Conservation (phyloP, 2,329 filamentous ascomycete genomes). For the Lasiodiplodia sp. region DNA sequence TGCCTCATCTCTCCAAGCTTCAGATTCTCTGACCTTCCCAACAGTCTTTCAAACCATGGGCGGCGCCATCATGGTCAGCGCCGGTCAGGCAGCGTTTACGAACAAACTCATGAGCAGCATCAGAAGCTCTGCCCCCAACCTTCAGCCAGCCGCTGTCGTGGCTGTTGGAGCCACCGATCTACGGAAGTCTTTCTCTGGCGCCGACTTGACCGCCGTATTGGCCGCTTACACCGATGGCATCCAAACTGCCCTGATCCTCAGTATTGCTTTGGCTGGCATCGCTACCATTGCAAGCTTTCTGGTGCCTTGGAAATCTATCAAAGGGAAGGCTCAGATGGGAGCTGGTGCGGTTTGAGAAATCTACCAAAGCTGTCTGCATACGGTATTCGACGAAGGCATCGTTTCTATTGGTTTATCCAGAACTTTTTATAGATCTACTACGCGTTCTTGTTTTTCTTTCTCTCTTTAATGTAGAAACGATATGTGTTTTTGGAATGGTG, state of each 20-base stretch:
- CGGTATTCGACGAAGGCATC: too few species aligned
- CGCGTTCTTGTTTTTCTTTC: too few species aligned
- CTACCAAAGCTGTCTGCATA: too few species aligned
- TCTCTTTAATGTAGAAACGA: too few species aligned
- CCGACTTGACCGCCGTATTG: constrained; percentile 31
- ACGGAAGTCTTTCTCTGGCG: neutral
- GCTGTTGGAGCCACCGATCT: constrained; percentile 52
- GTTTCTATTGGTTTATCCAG: too few species aligned
- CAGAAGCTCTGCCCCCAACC: constrained; percentile 47
- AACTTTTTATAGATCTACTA: too few species aligned
- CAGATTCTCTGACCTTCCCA: neutral
- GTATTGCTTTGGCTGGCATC: too few species aligned
- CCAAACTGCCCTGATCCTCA: constrained; percentile 61
- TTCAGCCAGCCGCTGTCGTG: constrained; percentile 50
- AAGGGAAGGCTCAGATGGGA: too few species aligned
- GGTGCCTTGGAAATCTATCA: too few species aligned
- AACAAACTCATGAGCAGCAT: constrained; percentile 67
- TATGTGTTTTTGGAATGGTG: too few species aligned
- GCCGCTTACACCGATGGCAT: constrained; percentile 41
- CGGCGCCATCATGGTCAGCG: constrained; percentile 69
- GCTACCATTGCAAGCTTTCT: too few species aligned
- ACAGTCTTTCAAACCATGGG: constrained; percentile 68
- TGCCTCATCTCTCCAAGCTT: neutral
- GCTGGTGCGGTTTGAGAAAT: too few species aligned
- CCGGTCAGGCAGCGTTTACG: constrained; percentile 73